Evolutionary conservation across 73 alveolate genomes (phyloP).

Genomic region (Paraurostyla sp.): DNA sequence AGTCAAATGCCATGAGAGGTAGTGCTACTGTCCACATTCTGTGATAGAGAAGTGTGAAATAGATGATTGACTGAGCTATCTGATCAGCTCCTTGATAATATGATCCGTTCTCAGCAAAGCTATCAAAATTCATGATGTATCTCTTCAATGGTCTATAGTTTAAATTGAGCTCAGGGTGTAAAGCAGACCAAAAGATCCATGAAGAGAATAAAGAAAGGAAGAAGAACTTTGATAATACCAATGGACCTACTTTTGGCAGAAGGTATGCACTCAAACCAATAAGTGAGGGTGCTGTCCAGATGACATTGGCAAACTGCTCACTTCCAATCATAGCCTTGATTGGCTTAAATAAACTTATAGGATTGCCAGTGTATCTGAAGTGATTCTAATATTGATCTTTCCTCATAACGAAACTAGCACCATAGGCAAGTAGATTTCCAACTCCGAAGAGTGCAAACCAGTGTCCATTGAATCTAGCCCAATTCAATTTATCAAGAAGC

Average conservation of each 20-base stretch:
- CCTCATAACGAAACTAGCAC: not conserved
- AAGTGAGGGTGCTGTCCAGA: conserved; percentile 20
- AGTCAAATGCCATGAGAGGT: conserved; percentile 41
- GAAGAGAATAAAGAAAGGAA: not conserved
- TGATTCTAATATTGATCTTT: conserved; percentile 9
- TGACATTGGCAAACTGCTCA: not conserved
- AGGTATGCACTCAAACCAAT: not conserved
- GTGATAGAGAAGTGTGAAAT: conserved; percentile 28
- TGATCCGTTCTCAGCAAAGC: not conserved
- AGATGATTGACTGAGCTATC: conserved; percentile 17
- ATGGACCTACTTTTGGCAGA: not conserved
- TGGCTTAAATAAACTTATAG: not conserved
- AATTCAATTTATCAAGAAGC: not conserved
- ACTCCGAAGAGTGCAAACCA: conserved; percentile 21
- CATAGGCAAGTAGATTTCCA: conserved; percentile 10
- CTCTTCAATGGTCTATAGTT: conserved; percentile 16
- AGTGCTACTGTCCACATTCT: conserved; percentile 12
- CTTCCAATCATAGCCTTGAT: conserved; percentile 24
- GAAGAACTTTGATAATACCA: conserved; percentile 19
- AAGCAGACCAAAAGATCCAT: conserved; percentile 25
- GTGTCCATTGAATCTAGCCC: not conserved
- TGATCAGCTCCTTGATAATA: conserved; percentile 39
- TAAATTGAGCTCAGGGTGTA: conserved; percentile 5
- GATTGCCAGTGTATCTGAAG: not conserved
- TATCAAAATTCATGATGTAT: not conserved